Evolutionary conservation across 2,329 filamentous ascomycete species (phyloP).

Genomic region (Neonectria punicea): DNA sequence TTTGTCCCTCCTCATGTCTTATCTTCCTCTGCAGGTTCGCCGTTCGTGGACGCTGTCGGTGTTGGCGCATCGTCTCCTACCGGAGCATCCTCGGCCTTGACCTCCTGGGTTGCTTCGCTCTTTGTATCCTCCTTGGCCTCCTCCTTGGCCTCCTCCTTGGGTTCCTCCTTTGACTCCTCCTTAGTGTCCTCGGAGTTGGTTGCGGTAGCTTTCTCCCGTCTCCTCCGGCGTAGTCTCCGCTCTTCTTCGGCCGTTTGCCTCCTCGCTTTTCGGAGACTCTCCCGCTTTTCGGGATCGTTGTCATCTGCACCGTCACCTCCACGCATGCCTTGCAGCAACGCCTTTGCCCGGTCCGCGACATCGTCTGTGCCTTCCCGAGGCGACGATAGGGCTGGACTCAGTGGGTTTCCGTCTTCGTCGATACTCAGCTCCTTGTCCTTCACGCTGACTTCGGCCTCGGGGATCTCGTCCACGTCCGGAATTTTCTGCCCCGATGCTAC

Average conservation of each 20-base stretch:
- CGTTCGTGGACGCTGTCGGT: conserved; percentile 32
- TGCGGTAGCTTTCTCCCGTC: conserved; percentile 68
- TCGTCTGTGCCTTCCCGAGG: conserved; percentile 70
- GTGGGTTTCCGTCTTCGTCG: conserved; percentile 60
- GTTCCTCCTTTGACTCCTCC: conserved; percentile 39
- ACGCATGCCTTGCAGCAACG: conserved; percentile 84
- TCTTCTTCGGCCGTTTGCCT: conserved; percentile 85
- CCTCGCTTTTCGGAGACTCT: conserved; percentile 68
- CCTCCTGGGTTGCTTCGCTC: conserved; percentile 30
- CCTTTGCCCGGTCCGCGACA: conserved; percentile 85
- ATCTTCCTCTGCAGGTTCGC: conserved; percentile 28
- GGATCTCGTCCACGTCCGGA: conserved; percentile 73
- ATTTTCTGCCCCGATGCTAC: conserved; percentile 90
- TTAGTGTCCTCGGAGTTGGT: conserved; percentile 45
- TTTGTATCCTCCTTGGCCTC: not conserved
- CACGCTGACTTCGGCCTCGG: conserved; percentile 61
- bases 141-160: not conserved
- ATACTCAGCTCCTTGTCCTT: conserved; percentile 50
- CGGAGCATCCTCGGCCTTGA: conserved; percentile 25
- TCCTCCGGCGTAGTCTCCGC: conserved; percentile 71
- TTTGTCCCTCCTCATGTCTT: conserved; percentile 33
- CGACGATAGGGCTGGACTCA: conserved; percentile 62
- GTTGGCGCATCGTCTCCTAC: conserved; percentile 34
- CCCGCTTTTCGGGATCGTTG: conserved; percentile 61
- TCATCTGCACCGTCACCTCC: conserved; percentile 69